phyloP scores from a whole-genome alignment of 768 basidiomycete species.

The Neoboletus brunneissimus region DNA sequence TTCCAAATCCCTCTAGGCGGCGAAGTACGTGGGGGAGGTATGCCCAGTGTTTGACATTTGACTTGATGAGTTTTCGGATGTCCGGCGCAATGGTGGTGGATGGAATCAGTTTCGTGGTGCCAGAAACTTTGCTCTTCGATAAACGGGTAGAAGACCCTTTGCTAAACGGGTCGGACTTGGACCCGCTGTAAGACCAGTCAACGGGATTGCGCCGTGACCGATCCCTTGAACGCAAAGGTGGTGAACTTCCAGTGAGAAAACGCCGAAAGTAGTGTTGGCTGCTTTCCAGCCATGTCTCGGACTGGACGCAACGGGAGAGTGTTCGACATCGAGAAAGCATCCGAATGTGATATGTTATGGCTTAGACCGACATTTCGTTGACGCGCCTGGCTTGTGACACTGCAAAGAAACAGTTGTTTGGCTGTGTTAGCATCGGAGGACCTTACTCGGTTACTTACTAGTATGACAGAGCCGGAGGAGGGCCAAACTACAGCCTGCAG shows the following conservation, averaged over 20 bases:
- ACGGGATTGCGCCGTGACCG: background rate
- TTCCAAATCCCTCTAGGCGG: conserved; percentile 50
- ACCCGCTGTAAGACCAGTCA: conserved; percentile 1
- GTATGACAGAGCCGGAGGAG: too few relatives aligned
- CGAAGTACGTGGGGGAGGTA: conserved; percentile 25
- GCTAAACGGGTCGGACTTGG: background rate
- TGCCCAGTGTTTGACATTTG: conserved; percentile 41
- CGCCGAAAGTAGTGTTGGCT: conserved; percentile 21
- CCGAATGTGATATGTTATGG: background rate
- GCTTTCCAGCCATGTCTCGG: conserved; percentile 19
- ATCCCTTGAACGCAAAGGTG: background rate
- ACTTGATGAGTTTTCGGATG: conserved; percentile 31
- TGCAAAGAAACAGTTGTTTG: background rate
- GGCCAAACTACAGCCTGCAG: too few relatives aligned
- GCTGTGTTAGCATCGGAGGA: background rate
- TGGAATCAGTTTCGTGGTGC: background rate
- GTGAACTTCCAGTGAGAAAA: conserved; percentile 5
- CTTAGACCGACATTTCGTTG: background rate
- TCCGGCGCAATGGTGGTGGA: conserved; percentile 6
- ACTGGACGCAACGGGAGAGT: conserved; percentile 8
- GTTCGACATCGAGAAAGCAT: conserved; percentile 27
- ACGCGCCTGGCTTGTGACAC: background rate
- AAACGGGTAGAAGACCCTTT: background rate
- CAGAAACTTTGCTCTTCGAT: background rate
- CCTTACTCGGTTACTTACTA: too few relatives aligned